Evolutionary conservation across 345 rosid species (phyloP).

Genomic region (Eucalyptus curtisii): DNA sequence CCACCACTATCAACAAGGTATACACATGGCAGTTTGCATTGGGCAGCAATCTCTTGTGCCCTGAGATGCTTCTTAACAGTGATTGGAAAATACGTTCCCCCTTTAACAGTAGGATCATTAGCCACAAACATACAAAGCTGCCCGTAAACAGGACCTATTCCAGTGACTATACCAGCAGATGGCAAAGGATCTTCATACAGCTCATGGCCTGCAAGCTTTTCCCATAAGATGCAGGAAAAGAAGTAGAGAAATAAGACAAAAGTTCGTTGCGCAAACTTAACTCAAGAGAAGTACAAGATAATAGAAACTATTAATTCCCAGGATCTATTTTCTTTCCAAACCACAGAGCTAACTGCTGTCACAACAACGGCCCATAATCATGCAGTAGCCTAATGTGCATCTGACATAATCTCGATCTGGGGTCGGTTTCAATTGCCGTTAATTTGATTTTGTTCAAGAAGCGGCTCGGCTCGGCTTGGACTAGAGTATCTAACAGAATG

Average conservation of each 20-base stretch:
- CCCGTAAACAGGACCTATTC: slow-evolving; percentile 90
- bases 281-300: neutral
- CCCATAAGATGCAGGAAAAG: slow-evolving; percentile 24
- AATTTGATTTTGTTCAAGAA: no score
- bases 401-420: neutral
- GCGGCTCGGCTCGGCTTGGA: neutral
- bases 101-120: slow-evolving; percentile 94
- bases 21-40: slow-evolving; percentile 74
- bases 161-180: slow-evolving; percentile 82
- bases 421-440: neutral
- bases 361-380: neutral
- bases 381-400: neutral
- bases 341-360: neutral
- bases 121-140: slow-evolving; percentile 92
- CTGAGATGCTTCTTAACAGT: slow-evolving; percentile 94
- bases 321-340: neutral
- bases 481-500: neutral
- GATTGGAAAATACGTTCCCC: slow-evolving; percentile 93
- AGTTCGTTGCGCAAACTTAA: neutral
- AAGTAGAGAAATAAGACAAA: neutral
- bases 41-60: slow-evolving; percentile 93
- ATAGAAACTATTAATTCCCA: neutral
- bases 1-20: slow-evolving; percentile 97
- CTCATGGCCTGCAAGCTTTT: slow-evolving; percentile 96
- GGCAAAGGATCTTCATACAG: slow-evolving; percentile 73